Conservation (phyloP, 345 rosid species). For the Populus tremula region DNA sequence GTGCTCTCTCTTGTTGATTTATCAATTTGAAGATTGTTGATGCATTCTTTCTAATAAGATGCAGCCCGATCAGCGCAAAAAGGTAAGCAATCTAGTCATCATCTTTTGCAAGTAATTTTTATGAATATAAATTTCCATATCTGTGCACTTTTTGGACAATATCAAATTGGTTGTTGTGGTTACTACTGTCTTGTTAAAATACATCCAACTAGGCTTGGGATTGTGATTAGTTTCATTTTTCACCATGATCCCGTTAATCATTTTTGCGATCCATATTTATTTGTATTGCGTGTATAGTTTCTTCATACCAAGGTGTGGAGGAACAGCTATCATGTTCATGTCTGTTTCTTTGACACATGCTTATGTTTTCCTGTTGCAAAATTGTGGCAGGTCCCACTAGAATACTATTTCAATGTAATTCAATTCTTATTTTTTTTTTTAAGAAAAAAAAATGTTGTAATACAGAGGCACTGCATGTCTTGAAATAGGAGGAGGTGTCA, state of each 20-base stretch:
- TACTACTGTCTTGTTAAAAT: neutral
- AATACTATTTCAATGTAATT: neutral
- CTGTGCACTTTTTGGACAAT: slow-evolving; percentile 1
- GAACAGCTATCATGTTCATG: slow-evolving; percentile 21
- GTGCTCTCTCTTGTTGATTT: slow-evolving; percentile 14
- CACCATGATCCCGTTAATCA: neutral
- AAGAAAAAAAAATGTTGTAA: neutral
- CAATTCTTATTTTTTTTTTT: neutral
- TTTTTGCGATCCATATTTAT: slow-evolving; percentile 9
- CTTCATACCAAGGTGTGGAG: slow-evolving; percentile 11
- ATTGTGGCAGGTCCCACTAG: neutral
- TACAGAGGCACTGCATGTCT: neutral
- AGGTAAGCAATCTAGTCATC: slow-evolving; percentile 40
- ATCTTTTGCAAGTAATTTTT: neutral
- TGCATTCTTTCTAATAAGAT: slow-evolving; percentile 56
- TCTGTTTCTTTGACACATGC: slow-evolving; percentile 13
- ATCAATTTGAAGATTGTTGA: slow-evolving; percentile 30
- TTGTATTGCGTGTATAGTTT: slow-evolving; percentile 16
- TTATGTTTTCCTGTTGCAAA: neutral
- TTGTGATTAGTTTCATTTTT: neutral
- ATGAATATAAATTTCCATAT: neutral
- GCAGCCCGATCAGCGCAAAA: slow-evolving; percentile 90
- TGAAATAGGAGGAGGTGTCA: neutral
- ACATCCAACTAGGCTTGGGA: neutral
- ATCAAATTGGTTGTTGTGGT: slow-evolving; percentile 9